Conservation (phyloP, 805 yeast species). For the Nematodospora valgi region DNA sequence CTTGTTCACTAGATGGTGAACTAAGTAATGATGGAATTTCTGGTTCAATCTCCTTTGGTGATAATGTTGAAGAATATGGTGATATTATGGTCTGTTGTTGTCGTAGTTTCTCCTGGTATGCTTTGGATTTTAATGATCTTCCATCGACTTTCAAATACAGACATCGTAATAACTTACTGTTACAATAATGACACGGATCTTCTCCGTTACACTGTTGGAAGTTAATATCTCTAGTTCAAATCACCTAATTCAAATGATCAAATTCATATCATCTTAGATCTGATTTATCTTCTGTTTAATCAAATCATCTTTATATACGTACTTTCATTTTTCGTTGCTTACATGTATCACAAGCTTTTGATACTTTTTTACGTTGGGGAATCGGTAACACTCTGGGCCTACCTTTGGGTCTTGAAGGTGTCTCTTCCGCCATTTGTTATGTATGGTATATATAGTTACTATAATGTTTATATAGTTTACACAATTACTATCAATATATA, state of each 20-base stretch:
- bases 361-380: conserved; percentile 31
- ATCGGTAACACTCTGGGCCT: conserved; percentile 6
- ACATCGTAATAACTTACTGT: conserved; percentile 23
- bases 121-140: conserved; percentile 15
- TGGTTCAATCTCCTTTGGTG: conserved; percentile 1
- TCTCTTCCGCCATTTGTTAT: neutral
- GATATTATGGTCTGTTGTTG: neutral
- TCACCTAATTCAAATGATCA: too few species aligned
- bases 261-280: too few species aligned
- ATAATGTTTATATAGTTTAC: too few species aligned
- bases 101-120: conserved; percentile 2
- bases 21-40: conserved; percentile 1
- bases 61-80: neutral
- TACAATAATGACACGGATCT: conserved; percentile 36
- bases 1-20: neutral
- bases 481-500: too few species aligned
- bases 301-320: neutral
- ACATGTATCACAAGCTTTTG: conserved; percentile 46
- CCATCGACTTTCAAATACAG: conserved; percentile 22
- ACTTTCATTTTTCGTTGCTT: conserved; percentile 33
- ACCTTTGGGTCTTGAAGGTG: conserved; percentile 5
- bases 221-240: too few species aligned
- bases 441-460: too few species aligned
- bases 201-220: conserved; percentile 18
- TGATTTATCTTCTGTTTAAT: too few species aligned